Evolutionary conservation across 768 basidiomycete species (phyloP).

Genomic region (Boletus insuetus): DNA sequence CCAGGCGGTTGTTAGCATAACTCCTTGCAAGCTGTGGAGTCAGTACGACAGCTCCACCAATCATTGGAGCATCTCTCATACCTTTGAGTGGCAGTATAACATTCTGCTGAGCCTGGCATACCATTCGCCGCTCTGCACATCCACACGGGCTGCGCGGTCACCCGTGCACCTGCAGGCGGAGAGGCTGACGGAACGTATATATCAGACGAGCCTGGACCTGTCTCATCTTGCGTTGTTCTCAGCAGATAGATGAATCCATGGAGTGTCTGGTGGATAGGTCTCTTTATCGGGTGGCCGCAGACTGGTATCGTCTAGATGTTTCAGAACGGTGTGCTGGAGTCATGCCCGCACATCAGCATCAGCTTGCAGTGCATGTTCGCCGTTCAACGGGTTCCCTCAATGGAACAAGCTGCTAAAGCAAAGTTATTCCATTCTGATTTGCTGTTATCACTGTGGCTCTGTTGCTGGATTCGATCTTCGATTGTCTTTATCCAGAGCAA

Average conservation of each 20-base stretch:
- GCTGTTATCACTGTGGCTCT: not conserved
- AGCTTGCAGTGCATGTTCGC: no score
- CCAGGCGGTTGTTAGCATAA: not conserved
- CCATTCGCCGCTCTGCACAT: not conserved
- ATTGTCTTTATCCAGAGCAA: no score
- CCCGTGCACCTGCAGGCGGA: not conserved
- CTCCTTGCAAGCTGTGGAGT: not conserved
- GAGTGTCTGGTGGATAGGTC: not conserved
- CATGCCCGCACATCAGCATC: not conserved
- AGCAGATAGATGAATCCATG: not conserved
- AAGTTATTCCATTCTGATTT: not conserved
- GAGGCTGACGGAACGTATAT: not conserved
- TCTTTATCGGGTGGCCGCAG: slow-evolving; percentile 6
- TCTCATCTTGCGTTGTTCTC: not conserved
- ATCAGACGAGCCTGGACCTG: not conserved
- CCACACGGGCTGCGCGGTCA: not conserved
- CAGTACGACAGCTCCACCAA: no score
- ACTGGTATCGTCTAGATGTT: not conserved
- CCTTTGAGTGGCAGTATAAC: not conserved
- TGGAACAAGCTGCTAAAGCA: no score
- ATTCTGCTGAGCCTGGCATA: not conserved
- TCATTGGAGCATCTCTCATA: not conserved
- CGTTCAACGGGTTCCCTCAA: no score
- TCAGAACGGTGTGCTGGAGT: slow-evolving; percentile 7
- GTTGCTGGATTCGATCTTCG: no score